Evolutionary conservation across 345 rosid genomes (phyloP), one percentile per base, ranked within the genome.

Genomic region (Aquilaria yunnanensis): DNA sequence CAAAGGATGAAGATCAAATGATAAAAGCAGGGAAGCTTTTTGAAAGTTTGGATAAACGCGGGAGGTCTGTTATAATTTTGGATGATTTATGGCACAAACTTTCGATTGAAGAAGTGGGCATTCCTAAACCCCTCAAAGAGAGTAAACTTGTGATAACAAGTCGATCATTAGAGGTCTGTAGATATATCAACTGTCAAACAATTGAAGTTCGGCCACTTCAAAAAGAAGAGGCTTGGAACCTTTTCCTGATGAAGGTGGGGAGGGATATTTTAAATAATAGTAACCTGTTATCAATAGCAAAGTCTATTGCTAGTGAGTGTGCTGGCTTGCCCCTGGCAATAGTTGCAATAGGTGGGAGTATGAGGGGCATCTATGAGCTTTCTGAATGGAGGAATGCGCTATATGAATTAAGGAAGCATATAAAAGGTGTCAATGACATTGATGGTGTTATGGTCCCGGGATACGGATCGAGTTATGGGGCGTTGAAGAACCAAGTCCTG

Each of bases 281-380:
- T 13, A 9, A 54, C 47, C 13, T 62, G 14, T 1, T 63, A 45
- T 2, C 32, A 2, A 41, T 57, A 12, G 71, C 67, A 0, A 48
- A 47, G 11, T 3, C 3, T 2, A 58, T 77, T 37, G 70, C 37
- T 0, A 8, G 32, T 3, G 53, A 67, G 60, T 73, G 78, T 55
- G 63, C 0, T 1, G 64, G 78, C 9, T 4, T 78, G 3, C 77
- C 80, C 0, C 68, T 72, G 6, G 68, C 12, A 2, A 56, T 64
- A 11, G 53, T 47, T 14, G n/a, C 32, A 10, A 60, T 62, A 13
- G 68, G 72, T 1, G 5, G 37, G 60, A 32, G n/a, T 51, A 47
- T 72, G 77, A 77, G 54, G 41, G 70, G 63, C 31, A 48, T 57
- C 4, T 6, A 56, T 51, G 74, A 67, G 9, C 3, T 59, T n/a